Evolutionary conservation across 2,329 filamentous ascomycete species (phyloP), one percentile per base, ranked within the genome.

Genomic region (Tolypocladium tundrense): DNA sequence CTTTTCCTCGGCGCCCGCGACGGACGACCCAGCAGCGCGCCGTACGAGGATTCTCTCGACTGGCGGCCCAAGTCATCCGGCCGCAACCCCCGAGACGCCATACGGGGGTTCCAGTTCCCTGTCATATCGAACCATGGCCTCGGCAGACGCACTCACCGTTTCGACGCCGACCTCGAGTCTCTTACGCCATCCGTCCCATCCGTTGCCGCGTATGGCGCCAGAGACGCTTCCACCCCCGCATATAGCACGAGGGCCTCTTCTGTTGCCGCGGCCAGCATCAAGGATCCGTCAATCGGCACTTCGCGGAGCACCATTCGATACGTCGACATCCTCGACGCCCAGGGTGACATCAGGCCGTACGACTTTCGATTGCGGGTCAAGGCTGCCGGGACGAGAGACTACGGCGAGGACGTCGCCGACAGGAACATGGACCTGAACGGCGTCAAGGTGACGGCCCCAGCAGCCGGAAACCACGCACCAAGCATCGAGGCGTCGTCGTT

Each of bases 331-430:
- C 72, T 86, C 2, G 83, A 86, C 61, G 83, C 82, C 0, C 79
- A 82, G 59, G 79, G 80, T 0, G 77, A 74, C 33, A 72, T 85
- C 43, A 76, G 68, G 35, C 75, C 77, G 0, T 70, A 73, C 2
- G 74, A 81, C 59, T 83, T 84, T 61, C 70, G 71, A 53, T 71
- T 72, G 11, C 74, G 81, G 19, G 63, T 84, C 3, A 68, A 76
- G 57, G 81, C 82, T 1, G 66, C 79, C 0, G 82, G 82, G 1
- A 71, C 73, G 0, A 74, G 76, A 50, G 77, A 81, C 54, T 86
- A 83, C 62, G 84, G 80, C n/a, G 85, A 88, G 66, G 84, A 86
- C 65, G 82, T 87, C 1, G 84, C 83, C 1, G 82, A 86, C 61
- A 75, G 85, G 40, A 87, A 87, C 60, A 72, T 83, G 52, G 69